Base-by-base conservation (phyloP, 176 grass and related monocot genomes). In the Oryza coarctata region DNA sequence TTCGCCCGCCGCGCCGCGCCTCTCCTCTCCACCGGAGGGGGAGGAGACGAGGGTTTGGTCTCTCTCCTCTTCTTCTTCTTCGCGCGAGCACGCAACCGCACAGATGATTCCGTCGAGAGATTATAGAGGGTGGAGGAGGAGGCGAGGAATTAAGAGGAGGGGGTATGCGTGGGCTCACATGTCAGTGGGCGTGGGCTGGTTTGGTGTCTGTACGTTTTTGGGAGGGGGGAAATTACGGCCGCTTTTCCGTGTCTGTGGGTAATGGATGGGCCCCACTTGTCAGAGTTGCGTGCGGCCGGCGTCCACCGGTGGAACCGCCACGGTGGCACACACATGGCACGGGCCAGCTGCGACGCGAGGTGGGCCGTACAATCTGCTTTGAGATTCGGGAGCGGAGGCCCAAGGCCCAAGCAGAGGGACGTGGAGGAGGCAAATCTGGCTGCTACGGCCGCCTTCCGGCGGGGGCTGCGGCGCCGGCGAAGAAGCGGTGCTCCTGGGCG, bases 31-130 rank as follows among this genome's bases (percentile, higher is more conserved):
- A 60, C 55, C 55, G 55, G 25, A 39, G 52, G 29, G 12, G 27
- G 9, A 35, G 4, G 12, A 47, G 58, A 17, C n/a, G 70, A 83
- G 71, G 81, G 81, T 67, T 67, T 39, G 70, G 70, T 20, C 28
- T 52, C 45, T 7, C 44, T 22, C 65, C 40, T 27, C 65, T 55
- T 15, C 70, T 55, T 34, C 65, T 44, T 28, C 65, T 58, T 78
- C 79, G 23, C 73, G 44, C 73, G 35, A 82, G 39, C 74, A 86
- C 88, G 88, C 88, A 82, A 83, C 83, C 74, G 79, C 75, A 60
- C n/a, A 38, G 11, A 28, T 58, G 79, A 40, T 49, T 25, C 18
- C 49, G 68, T 43, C 18, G 61, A 81, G 29, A 14, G 67, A 31
- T 83, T 83, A 83, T 83, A 83, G n/a, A 11, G 1, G 22, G 2